These are phyloP conservation scores for Coprinellus micaceus DNA, from an alignment of 768 basidiomycete genomes.

Conservation along the genomic window DNA sequence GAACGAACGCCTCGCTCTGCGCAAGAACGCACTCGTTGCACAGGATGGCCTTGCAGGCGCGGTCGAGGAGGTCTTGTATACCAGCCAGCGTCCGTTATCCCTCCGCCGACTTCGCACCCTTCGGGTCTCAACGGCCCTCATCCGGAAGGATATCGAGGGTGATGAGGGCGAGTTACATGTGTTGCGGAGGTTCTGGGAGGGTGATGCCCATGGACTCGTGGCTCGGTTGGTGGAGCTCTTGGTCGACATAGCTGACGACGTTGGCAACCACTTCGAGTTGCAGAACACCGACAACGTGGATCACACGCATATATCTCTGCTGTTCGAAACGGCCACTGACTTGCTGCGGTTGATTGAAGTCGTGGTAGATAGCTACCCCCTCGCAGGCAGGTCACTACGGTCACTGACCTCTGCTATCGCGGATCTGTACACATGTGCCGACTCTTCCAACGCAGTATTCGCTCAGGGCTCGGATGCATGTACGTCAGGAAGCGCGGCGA, in stretches of 20 bases:
- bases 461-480: slow-evolving; percentile 37
- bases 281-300: slow-evolving; percentile 33
- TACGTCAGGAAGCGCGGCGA: slow-evolving; percentile 39
- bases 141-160: slow-evolving; percentile 48
- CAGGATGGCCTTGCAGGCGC: slow-evolving; percentile 64
- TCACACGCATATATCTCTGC: slow-evolving; percentile 44
- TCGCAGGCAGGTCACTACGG: slow-evolving; percentile 49
- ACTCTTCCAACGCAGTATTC: slow-evolving; percentile 27
- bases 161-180: slow-evolving; percentile 54
- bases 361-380: slow-evolving; percentile 44
- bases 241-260: slow-evolving; percentile 44
- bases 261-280: slow-evolving; percentile 50
- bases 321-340: slow-evolving; percentile 54
- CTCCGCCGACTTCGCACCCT: slow-evolving; percentile 52
- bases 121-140: slow-evolving; percentile 58
- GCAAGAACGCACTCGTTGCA: slow-evolving; percentile 61
- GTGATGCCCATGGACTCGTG: slow-evolving; percentile 53
- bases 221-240: slow-evolving; percentile 41
- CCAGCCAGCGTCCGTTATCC: slow-evolving; percentile 49
- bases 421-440: slow-evolving; percentile 50
- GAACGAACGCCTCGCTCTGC: slow-evolving; percentile 54
- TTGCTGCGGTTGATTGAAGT: slow-evolving; percentile 47
- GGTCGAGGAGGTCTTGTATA: slow-evolving; percentile 54
- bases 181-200: slow-evolving; percentile 58
- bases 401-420: slow-evolving; percentile 40